A percentile compares a stretch with the other conserved stretches of the same genome.
phyloP scores from a whole-genome alignment of 2,329 filamentous ascomycete genomes.

The Aureobasidium mangrovei region DNA sequence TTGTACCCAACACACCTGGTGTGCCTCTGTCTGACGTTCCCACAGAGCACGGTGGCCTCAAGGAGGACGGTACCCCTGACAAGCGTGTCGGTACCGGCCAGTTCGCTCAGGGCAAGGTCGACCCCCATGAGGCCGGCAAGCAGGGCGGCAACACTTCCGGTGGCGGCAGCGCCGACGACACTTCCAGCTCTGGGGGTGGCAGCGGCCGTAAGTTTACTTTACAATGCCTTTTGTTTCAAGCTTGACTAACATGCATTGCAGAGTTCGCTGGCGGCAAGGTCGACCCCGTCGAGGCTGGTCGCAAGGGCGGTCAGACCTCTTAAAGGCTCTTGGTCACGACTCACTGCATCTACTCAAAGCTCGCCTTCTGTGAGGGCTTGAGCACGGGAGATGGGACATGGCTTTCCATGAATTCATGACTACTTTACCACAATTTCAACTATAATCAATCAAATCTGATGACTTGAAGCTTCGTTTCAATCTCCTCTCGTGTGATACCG shows the following conservation, averaged over 20 bases:
- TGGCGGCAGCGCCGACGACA: slow-evolving; percentile 6
- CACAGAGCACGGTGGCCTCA: slow-evolving; percentile 34
- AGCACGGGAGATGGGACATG: too few relatives aligned
- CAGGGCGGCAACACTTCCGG: slow-evolving; percentile 22
- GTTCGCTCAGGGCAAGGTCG: slow-evolving; percentile 35
- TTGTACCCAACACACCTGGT: neutral
- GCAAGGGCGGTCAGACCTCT: slow-evolving; percentile 28
- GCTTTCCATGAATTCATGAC: too few relatives aligned
- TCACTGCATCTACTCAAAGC: too few relatives aligned
- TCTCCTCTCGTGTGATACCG: too few relatives aligned
- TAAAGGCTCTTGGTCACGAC: neutral
- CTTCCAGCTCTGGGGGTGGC: slow-evolving; percentile 10
- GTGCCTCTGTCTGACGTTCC: slow-evolving; percentile 3
- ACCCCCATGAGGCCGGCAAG: slow-evolving; percentile 34
- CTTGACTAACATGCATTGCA: neutral
- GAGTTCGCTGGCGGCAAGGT: slow-evolving; percentile 35
- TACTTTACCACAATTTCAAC: too few relatives aligned
- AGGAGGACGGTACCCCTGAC: slow-evolving; percentile 35
- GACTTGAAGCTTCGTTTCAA: too few relatives aligned
- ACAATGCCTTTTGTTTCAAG: too few relatives aligned
- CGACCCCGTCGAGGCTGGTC: slow-evolving; percentile 33
- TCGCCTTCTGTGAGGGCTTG: too few relatives aligned
- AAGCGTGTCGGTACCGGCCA: slow-evolving; percentile 34
- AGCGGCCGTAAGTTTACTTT: slow-evolving; percentile 15
- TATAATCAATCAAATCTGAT: too few relatives aligned